Percentiles rank a stretch among this genome's conserved stretches.
Evolutionary conservation across 208 protist species (phyloP).

Genomic region (Lotmaria passim): DNA sequence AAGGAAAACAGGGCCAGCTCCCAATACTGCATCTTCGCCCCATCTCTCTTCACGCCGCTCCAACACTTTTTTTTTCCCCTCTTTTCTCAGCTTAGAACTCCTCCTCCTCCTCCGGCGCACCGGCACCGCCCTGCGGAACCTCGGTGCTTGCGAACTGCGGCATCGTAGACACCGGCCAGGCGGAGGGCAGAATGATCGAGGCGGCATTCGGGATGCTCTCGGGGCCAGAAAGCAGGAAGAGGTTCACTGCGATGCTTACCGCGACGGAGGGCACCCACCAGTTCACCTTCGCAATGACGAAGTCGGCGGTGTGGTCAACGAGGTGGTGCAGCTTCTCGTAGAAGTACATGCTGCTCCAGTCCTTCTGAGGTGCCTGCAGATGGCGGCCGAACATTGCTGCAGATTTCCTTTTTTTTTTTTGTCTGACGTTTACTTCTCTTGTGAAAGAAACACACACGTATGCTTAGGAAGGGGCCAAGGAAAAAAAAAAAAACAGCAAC

Average conservation of each 20-base stretch:
- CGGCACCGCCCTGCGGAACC: conserved; percentile 29
- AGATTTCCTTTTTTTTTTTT: neutral
- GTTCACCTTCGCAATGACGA: conserved; percentile 74
- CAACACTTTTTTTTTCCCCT: conserved; percentile 4
- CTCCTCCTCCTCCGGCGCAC: conserved; percentile 58
- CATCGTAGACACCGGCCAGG: conserved; percentile 57
- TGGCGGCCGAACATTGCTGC: conserved; percentile 80
- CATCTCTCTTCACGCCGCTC: too few relatives aligned
- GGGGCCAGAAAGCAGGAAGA: conserved; percentile 77
- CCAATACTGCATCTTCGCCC: too few relatives aligned
- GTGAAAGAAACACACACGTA: neutral
- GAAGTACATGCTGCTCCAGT: conserved; percentile 88
- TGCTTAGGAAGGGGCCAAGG: neutral
- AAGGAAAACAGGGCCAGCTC: too few relatives aligned
- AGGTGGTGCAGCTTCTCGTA: conserved; percentile 87
- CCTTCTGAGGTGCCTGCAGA: conserved; percentile 64
- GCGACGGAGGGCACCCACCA: conserved; percentile 88
- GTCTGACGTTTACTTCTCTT: conserved; percentile 7
- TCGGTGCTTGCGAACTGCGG: conserved; percentile 60
- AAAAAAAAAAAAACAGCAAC: neutral
- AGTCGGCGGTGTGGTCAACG: conserved; percentile 77
- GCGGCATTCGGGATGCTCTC: conserved; percentile 56
- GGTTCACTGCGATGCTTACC: conserved; percentile 68
- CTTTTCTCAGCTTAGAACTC: conserved; percentile 45
- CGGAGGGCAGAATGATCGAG: conserved; percentile 49